phyloP scores from a whole-genome alignment of 495 filamentous ascomycete genomes.

The Haplographium delicatum region DNA sequence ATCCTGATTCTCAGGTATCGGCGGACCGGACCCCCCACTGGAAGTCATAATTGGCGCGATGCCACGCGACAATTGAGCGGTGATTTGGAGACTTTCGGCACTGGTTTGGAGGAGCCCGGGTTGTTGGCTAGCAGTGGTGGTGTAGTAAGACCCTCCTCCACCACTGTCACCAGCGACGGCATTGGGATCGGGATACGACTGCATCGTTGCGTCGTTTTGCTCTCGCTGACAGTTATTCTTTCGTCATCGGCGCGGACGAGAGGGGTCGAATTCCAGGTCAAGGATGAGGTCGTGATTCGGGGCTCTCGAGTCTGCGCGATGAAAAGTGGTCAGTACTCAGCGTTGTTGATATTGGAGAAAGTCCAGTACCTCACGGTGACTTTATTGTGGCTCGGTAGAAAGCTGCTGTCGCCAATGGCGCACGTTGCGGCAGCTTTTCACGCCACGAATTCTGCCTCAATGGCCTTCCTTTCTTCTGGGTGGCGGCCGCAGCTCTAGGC shows the following conservation, averaged over 20 bases:
- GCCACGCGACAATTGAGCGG: conserved; percentile 46
- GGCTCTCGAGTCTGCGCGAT: not conserved
- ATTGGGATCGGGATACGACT: conserved; percentile 20
- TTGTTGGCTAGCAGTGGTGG: conserved; percentile 20
- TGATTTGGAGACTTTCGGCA: conserved; percentile 44
- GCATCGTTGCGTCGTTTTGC: conserved; percentile 15
- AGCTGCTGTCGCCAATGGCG: conserved; percentile 9
- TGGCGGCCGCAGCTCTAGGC: conserved; percentile 3
- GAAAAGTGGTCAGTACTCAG: not conserved
- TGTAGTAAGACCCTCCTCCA: conserved; percentile 17
- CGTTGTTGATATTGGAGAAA: not conserved
- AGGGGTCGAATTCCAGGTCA: no score
- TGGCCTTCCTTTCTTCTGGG: conserved; percentile 9
- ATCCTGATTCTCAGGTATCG: conserved; percentile 12
- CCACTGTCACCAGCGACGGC: conserved; percentile 12
- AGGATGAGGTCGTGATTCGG: no score
- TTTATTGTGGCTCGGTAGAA: conserved; percentile 15
- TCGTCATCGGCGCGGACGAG: conserved; percentile 18
- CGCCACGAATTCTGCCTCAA: conserved; percentile 18
- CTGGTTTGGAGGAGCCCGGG: conserved; percentile 32
- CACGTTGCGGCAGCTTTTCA: conserved; percentile 7
- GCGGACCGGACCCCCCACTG: conserved; percentile 5
- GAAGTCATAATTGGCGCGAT: conserved; percentile 22
- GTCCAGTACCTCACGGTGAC: not conserved
- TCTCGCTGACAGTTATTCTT: not conserved